Evolutionary conservation across 1,284 basidiomycete species (phyloP).

Genomic region (Papiliotrema flavescens): DNA sequence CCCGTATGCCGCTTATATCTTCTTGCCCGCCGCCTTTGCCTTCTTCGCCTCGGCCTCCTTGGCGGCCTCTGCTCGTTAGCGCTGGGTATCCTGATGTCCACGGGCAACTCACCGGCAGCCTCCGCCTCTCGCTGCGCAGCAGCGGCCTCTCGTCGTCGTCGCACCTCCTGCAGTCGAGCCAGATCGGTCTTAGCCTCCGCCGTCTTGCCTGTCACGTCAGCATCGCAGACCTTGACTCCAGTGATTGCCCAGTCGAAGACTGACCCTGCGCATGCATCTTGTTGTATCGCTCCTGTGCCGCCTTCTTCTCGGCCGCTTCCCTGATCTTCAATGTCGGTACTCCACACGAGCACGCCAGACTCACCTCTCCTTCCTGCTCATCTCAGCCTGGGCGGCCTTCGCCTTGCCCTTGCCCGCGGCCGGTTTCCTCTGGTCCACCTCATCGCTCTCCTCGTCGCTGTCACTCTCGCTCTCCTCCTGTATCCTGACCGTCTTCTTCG

Average conservation of each 20-base stretch:
- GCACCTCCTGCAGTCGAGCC: conserved; percentile 78
- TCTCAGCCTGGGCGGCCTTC: conserved; percentile 46
- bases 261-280: conserved; percentile 64
- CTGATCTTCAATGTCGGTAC: conserved; percentile 48
- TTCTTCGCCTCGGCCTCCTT: conserved; percentile 45
- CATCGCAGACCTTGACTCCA: neutral
- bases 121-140: conserved; percentile 80
- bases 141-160: conserved; percentile 76
- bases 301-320: conserved; percentile 83
- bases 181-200: conserved; percentile 82
- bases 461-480: conserved; percentile 53
- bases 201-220: conserved; percentile 65
- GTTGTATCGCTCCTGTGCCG: conserved; percentile 68
- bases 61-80: conserved; percentile 32
- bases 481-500: conserved; percentile 38
- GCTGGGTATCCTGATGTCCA: no score
- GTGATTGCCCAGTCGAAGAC: conserved; percentile 13
- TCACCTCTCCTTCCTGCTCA: conserved; percentile 66
- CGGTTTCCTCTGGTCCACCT: neutral
- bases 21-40: conserved; percentile 21
- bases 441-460: conserved; percentile 52
- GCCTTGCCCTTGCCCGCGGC: conserved; percentile 14
- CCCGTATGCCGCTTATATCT: neutral
- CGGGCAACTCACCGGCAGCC: conserved; percentile 56
- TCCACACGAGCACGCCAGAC: conserved; percentile 17